A percentile compares a stretch with the other conserved stretches of the same genome.
These are phyloP conservation scores for Bretziella fagacearum DNA, from an alignment of 2,329 filamentous ascomycete species.

Conservation along the genomic window DNA sequence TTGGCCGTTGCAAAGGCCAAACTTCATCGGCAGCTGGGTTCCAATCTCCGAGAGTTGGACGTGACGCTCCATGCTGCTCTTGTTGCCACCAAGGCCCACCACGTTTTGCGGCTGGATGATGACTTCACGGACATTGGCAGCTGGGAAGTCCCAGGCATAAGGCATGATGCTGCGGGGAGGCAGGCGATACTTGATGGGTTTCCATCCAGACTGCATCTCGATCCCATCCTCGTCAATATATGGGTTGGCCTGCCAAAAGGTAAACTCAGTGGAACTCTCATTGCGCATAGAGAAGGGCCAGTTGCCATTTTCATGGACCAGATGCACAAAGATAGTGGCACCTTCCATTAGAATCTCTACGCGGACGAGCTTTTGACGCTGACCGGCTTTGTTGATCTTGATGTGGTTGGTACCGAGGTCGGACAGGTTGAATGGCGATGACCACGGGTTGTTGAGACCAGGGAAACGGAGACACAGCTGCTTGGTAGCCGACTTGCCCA, in stretches of 20 bases:
- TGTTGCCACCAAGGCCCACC: conserved; percentile 16
- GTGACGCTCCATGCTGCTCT: conserved; percentile 51
- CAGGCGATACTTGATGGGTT: conserved; percentile 77
- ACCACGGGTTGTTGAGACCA: conserved; percentile 93
- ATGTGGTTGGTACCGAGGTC: conserved; percentile 85
- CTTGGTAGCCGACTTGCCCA: conserved; percentile 67
- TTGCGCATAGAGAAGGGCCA: conserved; percentile 99
- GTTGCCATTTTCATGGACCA: conserved; percentile 79
- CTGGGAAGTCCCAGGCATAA: conserved; percentile 97
- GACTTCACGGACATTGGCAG: conserved; percentile 89
- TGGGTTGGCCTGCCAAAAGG: conserved; percentile 89
- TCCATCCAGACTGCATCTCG: conserved; percentile 75
- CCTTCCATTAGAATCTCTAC: conserved; percentile 84
- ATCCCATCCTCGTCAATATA: conserved; percentile 80
- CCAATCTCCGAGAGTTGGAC: conserved; percentile 94
- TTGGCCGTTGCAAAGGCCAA: conserved; percentile 48
- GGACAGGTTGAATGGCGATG: conserved; percentile 91
- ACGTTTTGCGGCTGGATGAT: conserved; percentile 51
- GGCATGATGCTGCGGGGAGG: conserved; percentile 97
- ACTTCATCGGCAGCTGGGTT: conserved; percentile 86
- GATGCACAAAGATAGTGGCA: conserved; percentile 81
- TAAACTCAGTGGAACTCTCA: conserved; percentile 90
- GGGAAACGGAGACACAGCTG: conserved; percentile 87
- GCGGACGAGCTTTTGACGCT: conserved; percentile 73
- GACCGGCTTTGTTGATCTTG: conserved; percentile 79